These are phyloP conservation scores for Cicer yamashitae DNA, from an alignment of 306 rosid genomes.

Conservation along the genomic window DNA sequence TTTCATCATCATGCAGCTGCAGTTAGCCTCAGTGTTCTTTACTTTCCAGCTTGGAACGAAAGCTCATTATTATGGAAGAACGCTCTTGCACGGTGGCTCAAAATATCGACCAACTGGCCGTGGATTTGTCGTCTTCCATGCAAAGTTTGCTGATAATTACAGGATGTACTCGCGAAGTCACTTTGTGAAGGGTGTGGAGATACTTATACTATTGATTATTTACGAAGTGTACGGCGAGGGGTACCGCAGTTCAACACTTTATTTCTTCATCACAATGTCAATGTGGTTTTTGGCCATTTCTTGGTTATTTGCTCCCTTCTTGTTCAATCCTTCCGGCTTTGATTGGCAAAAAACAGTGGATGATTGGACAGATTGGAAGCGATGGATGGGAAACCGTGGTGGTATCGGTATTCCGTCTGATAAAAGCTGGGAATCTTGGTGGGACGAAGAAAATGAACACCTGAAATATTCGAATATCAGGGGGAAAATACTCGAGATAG, in stretches of 20 bases:
- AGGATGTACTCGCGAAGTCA: constrained; percentile 91
- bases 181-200: constrained; percentile 94
- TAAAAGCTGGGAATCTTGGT: constrained; percentile 98
- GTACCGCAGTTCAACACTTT: constrained; percentile 70
- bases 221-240: constrained; percentile 75
- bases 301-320: constrained; percentile 97
- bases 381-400: constrained; percentile 99
- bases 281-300: constrained; percentile 94
- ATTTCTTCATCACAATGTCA: constrained; percentile 79
- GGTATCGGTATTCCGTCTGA: constrained; percentile 84
- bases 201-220: constrained; percentile 67
- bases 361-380: constrained; percentile 97
- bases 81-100: constrained; percentile 97
- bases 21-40: constrained; percentile 95
- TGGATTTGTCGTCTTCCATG: constrained; percentile 95
- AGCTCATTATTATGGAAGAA: constrained; percentile 92
- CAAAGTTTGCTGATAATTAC: constrained; percentile 92
- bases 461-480: constrained; percentile 72
- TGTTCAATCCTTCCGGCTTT: constrained; percentile 92
- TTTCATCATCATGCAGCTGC: constrained; percentile 93
- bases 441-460: constrained; percentile 96
- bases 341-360: constrained; percentile 99
- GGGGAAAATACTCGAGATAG: constrained; percentile 81
- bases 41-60: constrained; percentile 97
- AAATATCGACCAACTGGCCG: constrained; percentile 93